Base-by-base conservation (phyloP, 345 rosid genomes). In the Lumnitzera littorea region DNA sequence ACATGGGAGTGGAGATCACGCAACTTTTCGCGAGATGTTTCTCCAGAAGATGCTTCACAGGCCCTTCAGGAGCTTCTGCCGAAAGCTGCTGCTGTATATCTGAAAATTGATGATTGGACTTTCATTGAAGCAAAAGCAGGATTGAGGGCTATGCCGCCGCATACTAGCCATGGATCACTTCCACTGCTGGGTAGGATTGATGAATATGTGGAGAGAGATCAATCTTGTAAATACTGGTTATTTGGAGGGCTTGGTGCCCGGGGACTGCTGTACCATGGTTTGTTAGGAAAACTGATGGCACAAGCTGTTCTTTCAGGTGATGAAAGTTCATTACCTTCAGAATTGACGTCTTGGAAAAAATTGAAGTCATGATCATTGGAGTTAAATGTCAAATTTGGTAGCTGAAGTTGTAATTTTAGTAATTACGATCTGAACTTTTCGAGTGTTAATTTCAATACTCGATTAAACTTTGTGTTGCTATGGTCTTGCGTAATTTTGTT, bases 1-100 rank as follows among this genome's bases (percentile, higher is more conserved):
- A 92, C 96, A 24, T 85, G 96, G 96, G 94, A 92, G 46, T 92
- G 96, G 96, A 77, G 78, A 57, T 92, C 96, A 46, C 84, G 82
- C 70, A 81, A 92, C 59, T 74, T 74, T 56, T 85, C 88, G 50
- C 58, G 82, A 48, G 60, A 64, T 49, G 96, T 85, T 62, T 70
- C 88, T 57, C 78, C 57, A 31, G 87, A 89, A 52, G 96, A 92
- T 77, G 89, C 94, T 58, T 71, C 85, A 13, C 74, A 56, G 69
- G 94, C 96, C 52, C 84, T 92, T 11, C 31, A 74, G 16, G 82
- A 78, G 79, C 98, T 92, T 74, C 77, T 89, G 48, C 94, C 94
- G 0, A 92, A 89, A 76, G 94, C 84, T 23, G 82, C 81, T 48
- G 74, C 67, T 52, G 55, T 85, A 60, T 92, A 82, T 67, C 96